These are phyloP conservation scores for Rhodotorula kratochvilovae DNA, from an alignment of 768 basidiomycete species.

Conservation along the genomic window DNA sequence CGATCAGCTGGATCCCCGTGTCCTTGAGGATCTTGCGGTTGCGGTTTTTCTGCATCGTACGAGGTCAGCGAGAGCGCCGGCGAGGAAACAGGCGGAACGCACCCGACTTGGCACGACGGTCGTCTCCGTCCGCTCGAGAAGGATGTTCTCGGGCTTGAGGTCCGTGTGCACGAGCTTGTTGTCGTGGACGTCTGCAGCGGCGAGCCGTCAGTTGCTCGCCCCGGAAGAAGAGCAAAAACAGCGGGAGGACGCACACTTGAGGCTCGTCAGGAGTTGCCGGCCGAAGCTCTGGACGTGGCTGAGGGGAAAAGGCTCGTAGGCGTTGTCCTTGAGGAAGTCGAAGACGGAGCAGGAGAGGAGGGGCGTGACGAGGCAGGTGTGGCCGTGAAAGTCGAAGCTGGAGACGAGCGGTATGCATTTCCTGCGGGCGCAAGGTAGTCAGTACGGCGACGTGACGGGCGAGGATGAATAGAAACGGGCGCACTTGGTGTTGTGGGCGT, in stretches of 20 bases:
- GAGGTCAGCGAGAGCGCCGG: background rate
- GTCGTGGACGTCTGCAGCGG: slow-evolving; percentile 58
- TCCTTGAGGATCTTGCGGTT: slow-evolving; percentile 63
- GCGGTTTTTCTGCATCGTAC: slow-evolving; percentile 57
- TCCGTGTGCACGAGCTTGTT: slow-evolving; percentile 92
- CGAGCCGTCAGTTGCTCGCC: slow-evolving; percentile 18
- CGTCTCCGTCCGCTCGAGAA: slow-evolving; percentile 80
- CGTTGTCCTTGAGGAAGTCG: slow-evolving; percentile 97
- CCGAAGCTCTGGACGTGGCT: slow-evolving; percentile 96
- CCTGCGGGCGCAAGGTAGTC: slow-evolving; percentile 57
- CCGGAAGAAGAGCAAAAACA: slow-evolving; percentile 33
- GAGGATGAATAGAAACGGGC: no score
- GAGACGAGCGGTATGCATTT: slow-evolving; percentile 95
- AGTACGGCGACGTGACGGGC: no score
- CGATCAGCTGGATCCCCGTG: slow-evolving; percentile 91
- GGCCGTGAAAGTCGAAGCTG: slow-evolving; percentile 95
- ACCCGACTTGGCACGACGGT: slow-evolving; percentile 44
- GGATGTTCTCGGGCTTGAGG: slow-evolving; percentile 97
- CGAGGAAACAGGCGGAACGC: slow-evolving; percentile 19
- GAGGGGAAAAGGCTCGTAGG: slow-evolving; percentile 92
- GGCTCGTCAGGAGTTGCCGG: slow-evolving; percentile 79
- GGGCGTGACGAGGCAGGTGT: slow-evolving; percentile 94
- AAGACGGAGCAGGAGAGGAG: slow-evolving; percentile 95
- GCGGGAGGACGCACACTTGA: slow-evolving; percentile 72
- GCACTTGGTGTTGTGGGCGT: slow-evolving; percentile 83